These are phyloP conservation scores for Neoascochyta sp. DNA, from an alignment of 2,329 filamentous ascomycete species.

Conservation along the genomic window DNA sequence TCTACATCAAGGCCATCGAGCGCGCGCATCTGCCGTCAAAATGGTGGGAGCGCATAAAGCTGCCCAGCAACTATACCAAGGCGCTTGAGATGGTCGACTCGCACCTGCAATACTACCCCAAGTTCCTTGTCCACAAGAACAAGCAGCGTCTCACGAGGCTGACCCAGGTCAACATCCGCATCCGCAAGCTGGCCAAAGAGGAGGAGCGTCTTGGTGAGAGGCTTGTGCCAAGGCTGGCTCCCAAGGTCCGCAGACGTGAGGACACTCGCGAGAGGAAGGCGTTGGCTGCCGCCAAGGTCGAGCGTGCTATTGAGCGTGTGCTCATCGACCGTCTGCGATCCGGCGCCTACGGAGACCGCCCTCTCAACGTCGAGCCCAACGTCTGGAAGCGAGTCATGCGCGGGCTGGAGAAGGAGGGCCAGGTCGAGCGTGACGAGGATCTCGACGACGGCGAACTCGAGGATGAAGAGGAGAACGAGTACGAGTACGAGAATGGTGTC, in stretches of 20 bases:
- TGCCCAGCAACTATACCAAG: constrained; percentile 85
- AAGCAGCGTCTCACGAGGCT: constrained; percentile 92
- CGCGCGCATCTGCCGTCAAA: constrained; percentile 74
- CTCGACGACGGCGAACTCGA: constrained; percentile 81
- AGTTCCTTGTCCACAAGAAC: constrained; percentile 89
- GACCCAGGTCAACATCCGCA: constrained; percentile 82
- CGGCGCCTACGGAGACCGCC: constrained; percentile 90
- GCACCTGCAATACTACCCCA: constrained; percentile 76
- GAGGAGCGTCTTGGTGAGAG: constrained; percentile 86
- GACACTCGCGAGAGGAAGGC: constrained; percentile 50
- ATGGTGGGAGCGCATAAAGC: constrained; percentile 89
- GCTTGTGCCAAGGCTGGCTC: constrained; percentile 82
- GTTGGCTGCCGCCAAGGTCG: constrained; percentile 73
- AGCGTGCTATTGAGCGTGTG: constrained; percentile 92
- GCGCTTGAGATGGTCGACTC: constrained; percentile 72
- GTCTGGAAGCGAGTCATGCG: constrained; percentile 97
- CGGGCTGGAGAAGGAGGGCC: constrained; percentile 81
- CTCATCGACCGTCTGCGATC: constrained; percentile 85
- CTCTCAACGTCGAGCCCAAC: constrained; percentile 87
- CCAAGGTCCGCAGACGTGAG: constrained; percentile 66
- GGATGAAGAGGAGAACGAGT: constrained; percentile 59
- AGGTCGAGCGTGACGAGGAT: constrained; percentile 80
- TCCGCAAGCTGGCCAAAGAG: constrained; percentile 76
- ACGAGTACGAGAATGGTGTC: constrained; percentile 62
- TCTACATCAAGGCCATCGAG: constrained; percentile 87